A percentile compares a stretch with the other conserved stretches of the same genome.
Conservation (phyloP, 495 filamentous ascomycete genomes). For the Xylaria acuta region DNA sequence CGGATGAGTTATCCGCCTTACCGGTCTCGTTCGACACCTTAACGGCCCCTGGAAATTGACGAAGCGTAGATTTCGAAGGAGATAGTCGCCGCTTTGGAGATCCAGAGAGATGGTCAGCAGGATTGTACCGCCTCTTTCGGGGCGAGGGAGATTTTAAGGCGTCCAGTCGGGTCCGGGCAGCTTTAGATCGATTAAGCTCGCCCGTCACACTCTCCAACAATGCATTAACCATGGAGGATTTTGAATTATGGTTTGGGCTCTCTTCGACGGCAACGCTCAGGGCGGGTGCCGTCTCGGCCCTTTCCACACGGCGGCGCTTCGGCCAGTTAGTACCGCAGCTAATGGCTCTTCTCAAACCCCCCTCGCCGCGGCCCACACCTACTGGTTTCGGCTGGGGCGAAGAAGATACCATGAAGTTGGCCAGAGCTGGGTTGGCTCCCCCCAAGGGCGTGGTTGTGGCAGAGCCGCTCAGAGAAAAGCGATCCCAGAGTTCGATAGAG, state of each 20-base stretch:
- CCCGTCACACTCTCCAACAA: constrained; percentile 51
- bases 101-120: constrained; percentile 21
- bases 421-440: constrained; percentile 57
- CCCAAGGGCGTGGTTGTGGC: constrained; percentile 43
- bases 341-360: constrained; percentile 66
- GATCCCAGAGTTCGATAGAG: constrained; percentile 84
- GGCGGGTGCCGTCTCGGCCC: constrained; percentile 34
- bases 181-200: constrained; percentile 44
- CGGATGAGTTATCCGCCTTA: constrained; percentile 41
- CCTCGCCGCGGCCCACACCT: constrained; percentile 53
- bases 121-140: constrained; percentile 33
- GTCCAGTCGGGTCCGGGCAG: constrained; percentile 30
- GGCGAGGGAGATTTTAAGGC: constrained; percentile 41
- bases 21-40: not conserved
- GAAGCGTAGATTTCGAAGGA: constrained; percentile 26
- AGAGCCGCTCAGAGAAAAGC: constrained; percentile 60
- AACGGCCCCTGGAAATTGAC: constrained; percentile 14
- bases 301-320: constrained; percentile 60
- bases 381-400: constrained; percentile 66
- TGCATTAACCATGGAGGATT: constrained; percentile 57
- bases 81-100: constrained; percentile 30
- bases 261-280: constrained; percentile 25
- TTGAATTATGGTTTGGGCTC: constrained; percentile 45
- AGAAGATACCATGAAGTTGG: constrained; percentile 69
- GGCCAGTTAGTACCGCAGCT: constrained; percentile 78